phyloP scores from a whole-genome alignment of 2,329 filamentous ascomycete species.

The Ceratocystis alfenasii region DNA sequence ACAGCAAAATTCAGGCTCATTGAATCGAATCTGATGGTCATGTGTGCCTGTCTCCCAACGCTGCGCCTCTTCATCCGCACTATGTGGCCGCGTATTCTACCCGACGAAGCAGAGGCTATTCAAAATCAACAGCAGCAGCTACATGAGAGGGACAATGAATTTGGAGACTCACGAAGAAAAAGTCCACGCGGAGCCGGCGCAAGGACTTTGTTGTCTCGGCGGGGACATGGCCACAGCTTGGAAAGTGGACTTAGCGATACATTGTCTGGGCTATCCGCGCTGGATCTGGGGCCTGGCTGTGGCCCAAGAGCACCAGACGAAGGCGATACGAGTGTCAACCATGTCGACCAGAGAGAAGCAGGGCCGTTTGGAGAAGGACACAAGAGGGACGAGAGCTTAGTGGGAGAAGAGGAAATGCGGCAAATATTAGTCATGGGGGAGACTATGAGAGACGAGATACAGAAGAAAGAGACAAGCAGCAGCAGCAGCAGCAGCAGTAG shows the following conservation, averaged over 20 bases:
- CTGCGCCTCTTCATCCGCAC: neutral
- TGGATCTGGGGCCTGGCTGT: neutral
- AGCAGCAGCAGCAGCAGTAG: neutral
- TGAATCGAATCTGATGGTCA: constrained; percentile 3
- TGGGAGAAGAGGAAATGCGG: neutral
- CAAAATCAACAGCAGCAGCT: neutral
- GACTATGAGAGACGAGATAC: neutral
- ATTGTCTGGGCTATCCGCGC: constrained; percentile 2
- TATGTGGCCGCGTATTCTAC: neutral
- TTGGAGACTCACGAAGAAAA: neutral
- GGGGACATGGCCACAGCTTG: neutral
- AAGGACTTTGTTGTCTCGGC: neutral
- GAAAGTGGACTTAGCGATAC: constrained; percentile 1
- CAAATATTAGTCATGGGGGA: neutral
- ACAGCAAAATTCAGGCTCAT: neutral
- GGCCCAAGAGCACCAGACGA: neutral
- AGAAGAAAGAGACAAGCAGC: neutral
- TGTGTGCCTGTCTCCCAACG: constrained; percentile 4
- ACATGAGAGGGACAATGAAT: neutral
- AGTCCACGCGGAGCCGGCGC: neutral
- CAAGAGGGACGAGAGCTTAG: neutral
- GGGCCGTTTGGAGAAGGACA: neutral
- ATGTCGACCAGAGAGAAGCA: neutral
- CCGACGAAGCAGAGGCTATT: neutral
- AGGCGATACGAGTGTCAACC: neutral